Conservation (phyloP, 768 basidiomycete genomes). For the Russula abietina region DNA sequence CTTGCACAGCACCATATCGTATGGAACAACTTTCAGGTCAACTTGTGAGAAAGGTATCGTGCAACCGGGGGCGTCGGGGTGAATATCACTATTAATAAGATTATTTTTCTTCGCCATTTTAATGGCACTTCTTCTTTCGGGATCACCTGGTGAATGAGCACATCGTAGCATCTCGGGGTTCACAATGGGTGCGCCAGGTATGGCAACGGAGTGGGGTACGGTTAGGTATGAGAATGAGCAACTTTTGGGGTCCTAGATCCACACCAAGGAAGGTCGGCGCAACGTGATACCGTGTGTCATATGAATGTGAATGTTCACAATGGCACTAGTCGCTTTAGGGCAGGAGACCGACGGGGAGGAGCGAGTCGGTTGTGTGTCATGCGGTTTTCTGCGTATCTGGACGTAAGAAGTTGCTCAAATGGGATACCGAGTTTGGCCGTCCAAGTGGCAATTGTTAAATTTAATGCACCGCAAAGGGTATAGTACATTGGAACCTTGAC, state of each 20-base stretch:
- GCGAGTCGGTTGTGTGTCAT: neutral
- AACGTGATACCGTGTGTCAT: neutral
- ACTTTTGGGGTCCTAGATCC: neutral
- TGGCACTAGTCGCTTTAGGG: conserved; percentile 2
- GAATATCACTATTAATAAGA: no score
- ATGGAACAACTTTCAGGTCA: neutral
- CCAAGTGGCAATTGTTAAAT: neutral
- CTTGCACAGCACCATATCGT: neutral
- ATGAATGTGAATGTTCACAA: neutral
- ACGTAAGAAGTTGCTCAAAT: neutral
- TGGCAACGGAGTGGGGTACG: neutral
- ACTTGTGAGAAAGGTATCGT: neutral
- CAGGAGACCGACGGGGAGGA: neutral
- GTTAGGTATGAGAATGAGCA: neutral
- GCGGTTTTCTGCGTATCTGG: neutral
- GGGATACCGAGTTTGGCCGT: neutral
- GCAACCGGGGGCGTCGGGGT: no score
- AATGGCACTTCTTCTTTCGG: neutral
- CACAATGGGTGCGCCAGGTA: neutral
- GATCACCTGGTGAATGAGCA: neutral
- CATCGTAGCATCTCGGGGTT: neutral
- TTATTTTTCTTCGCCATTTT: no score
- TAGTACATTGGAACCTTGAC: neutral
- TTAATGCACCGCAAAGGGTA: neutral
- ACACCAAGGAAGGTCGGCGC: neutral